Evolutionary conservation across 2,329 filamentous ascomycete species (phyloP).

Genomic region (Penicillium sp.): DNA sequence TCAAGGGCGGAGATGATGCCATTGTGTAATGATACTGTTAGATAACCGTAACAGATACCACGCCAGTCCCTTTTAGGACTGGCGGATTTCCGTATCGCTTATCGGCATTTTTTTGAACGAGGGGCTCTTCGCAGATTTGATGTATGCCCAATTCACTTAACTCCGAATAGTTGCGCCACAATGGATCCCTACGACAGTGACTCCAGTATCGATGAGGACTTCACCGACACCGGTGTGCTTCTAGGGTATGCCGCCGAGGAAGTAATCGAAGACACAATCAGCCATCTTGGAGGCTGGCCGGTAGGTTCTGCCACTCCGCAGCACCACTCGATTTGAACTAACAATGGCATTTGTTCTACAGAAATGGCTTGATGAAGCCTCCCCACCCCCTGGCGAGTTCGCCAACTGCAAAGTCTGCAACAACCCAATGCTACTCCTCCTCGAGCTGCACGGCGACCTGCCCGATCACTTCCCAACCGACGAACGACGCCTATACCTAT

Average conservation of each 20-base stretch:
- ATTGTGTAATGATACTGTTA: background rate
- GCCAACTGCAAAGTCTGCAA: conserved; percentile 88
- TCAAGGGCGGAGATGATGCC: background rate
- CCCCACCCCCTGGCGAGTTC: conserved; percentile 70
- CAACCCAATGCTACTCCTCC: conserved; percentile 74
- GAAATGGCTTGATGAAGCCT: conserved; percentile 79
- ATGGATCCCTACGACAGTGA: conserved; percentile 88
- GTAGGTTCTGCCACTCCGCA: conserved; percentile 55
- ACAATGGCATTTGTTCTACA: conserved; percentile 37
- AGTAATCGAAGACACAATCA: conserved; percentile 75
- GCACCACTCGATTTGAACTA: conserved; percentile 11
- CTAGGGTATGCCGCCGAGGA: conserved; percentile 86
- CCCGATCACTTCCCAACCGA: conserved; percentile 83
- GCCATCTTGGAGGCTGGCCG: conserved; percentile 80
- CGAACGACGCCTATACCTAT: conserved; percentile 83
- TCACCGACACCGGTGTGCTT: conserved; percentile 71
- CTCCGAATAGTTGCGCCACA: conserved; percentile 10
- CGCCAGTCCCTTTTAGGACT: background rate
- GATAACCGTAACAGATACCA: background rate
- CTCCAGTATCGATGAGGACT: conserved; percentile 62
- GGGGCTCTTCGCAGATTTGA: conserved; percentile 15
- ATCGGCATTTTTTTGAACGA: conserved; percentile 27
- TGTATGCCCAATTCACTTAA: conserved; percentile 1
- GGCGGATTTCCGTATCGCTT: conserved; percentile 22
- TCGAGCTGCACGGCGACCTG: conserved; percentile 89